Base-by-base conservation (phyloP, 176 grass and related monocot genomes). In the Aegilops sharonensis region DNA sequence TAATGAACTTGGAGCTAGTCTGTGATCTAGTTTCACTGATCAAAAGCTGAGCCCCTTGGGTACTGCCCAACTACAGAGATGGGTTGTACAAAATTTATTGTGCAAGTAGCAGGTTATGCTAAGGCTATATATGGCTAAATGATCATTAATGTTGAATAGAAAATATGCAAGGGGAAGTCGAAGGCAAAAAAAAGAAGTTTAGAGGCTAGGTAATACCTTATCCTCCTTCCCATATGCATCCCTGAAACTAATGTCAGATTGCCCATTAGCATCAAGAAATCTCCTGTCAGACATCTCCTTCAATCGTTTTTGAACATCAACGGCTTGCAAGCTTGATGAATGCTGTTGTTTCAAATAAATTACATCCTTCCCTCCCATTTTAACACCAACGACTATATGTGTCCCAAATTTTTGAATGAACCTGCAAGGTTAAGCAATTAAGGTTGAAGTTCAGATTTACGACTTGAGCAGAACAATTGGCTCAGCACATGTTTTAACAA, bases 341-440 rank as follows among this genome's bases (percentile, higher is more conserved):
- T 98, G 96, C 2, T 95, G 93, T 63, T 98, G 93, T 64, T 83
- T 95, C 78, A 98, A 81, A 90, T 85, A 98, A 81, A 98, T 90
- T 65, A 95, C 93, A 91, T 98, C 96, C 83, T 95, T 98, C 86
- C 96, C 96, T 35, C 96, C 96, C 90, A 98, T 95, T 89, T 95
- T 95, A 64, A 98, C 84, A 77, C 96, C 96, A 89, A 91, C 82
- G 75, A 98, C 73, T 89, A 98, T 92, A 90, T 98, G 96, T 59
- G 96, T 98, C 81, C 96, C 96, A 88, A 91, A 98, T 83, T 84
- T 95, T 82, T 92, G 57, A 70, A 98, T 98, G 68, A 98, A 98
- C 90, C 94, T 95, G 89, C 48, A 94, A 76, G 61, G 63, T 68
- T 48, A 73, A 89, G n/a, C 34, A 86, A 47, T 80, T 87, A 30